Evolutionary conservation across 2,329 filamentous ascomycete species (phyloP), one percentile per base, ranked within the genome.

Genomic region (Xylaria sp.): DNA sequence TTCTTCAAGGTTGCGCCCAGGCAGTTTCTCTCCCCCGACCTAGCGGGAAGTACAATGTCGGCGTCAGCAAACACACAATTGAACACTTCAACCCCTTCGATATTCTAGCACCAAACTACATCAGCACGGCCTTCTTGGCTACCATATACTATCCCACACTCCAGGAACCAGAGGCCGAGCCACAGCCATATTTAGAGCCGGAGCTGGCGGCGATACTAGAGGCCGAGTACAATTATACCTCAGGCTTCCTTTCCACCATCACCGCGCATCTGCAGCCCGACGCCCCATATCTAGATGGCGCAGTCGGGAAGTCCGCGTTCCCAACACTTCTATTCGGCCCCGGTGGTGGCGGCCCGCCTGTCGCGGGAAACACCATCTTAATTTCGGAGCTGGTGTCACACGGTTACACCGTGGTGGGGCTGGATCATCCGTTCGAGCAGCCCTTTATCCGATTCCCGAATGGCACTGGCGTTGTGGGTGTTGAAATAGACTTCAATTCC

Each of bases 51-150:
- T 75, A 75, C 50, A 27, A 72, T n/a, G 67, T 76, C 9, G 72
- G 74, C n/a, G 40, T 75, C 4, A 64, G 55, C 42, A 74, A 69
- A 55, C 64, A 74, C 16, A 63, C 63, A 21, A 70, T 75, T 1
- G 53, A 70, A 6, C 65, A 74, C 27, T 64, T 63, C 29, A 75
- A 75, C 13, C 29, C 66, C 0, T 44, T 69, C 23, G 73, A 76
- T 47, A 67, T 72, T 1, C n/a, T 76, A 21, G 72, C 74, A 18
- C 74, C 73, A 3, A 72, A 74, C 35, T 72, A 76, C 29, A 50
- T 76, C 47, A 76, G 70, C 67, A 44, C 40, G 16, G 40, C 40
- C 18, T 44, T 44, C 40, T 44, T 44, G 13, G 40, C 40, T 44
- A 21, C 40, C 1, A 44, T 44, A 44, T 44, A 44, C 40, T 44